Conservation (phyloP, 371 early-diverging fungal species). For the Capillidium heterosporum region DNA sequence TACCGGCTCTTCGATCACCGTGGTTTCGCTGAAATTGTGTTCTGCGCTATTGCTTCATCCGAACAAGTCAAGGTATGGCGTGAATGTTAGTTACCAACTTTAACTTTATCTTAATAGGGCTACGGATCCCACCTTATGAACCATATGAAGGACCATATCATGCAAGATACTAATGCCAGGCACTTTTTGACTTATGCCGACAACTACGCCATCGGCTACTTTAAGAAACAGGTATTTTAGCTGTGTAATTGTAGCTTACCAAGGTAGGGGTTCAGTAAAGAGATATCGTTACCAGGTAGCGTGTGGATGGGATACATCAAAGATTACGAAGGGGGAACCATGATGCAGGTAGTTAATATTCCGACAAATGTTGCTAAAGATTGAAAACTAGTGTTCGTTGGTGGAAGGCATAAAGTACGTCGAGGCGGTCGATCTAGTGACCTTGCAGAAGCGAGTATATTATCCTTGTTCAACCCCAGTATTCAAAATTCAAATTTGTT, state of each 20-base stretch:
- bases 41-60: conserved; percentile 87
- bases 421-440: conserved; percentile 31
- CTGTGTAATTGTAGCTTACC: neutral
- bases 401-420: conserved; percentile 36
- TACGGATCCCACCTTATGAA: conserved; percentile 90
- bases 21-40: conserved; percentile 97
- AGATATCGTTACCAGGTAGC: conserved; percentile 77
- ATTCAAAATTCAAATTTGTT: too few species aligned
- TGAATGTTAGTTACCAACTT: neutral
- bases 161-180: conserved; percentile 37
- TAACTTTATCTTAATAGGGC: conserved; percentile 31
- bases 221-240: conserved; percentile 81
- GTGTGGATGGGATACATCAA: conserved; percentile 99
- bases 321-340: conserved; percentile 99
- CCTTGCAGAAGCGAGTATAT: conserved; percentile 35
- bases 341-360: conserved; percentile 69
- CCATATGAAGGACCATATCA: conserved; percentile 78
- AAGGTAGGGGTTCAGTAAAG: conserved; percentile 84
- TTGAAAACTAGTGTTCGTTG: conserved; percentile 28
- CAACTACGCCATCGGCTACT: conserved; percentile 98
- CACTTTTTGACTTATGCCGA: conserved; percentile 99
- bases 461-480: neutral
- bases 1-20: conserved; percentile 81
- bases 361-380: neutral
- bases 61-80: conserved; percentile 83